Conservation (phyloP, 202 grass and related monocot species). For the Carex arenaria region DNA sequence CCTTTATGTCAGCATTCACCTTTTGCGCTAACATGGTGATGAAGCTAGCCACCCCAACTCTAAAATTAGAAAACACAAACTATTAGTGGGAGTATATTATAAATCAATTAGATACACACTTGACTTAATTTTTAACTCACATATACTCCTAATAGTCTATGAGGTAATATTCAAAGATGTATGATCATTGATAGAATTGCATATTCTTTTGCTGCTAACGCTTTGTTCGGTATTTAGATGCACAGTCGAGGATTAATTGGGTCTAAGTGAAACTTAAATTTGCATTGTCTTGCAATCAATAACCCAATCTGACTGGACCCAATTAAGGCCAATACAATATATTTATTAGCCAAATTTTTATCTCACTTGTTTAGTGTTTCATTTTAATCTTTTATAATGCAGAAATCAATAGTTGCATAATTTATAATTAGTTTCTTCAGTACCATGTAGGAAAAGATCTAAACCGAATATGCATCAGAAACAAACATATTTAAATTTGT, state of each 20-base stretch:
- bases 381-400: background rate
- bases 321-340: background rate
- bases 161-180: background rate
- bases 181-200: background rate
- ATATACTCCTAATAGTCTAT: background rate
- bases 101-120: background rate
- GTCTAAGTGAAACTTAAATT: background rate
- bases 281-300: background rate
- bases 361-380: background rate
- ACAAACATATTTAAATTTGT: background rate
- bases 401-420: background rate
- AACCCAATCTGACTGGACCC: background rate
- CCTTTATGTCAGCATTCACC: conserved; percentile 65
- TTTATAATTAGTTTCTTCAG: background rate
- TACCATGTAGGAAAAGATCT: background rate
- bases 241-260: background rate
- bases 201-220: background rate
- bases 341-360: background rate
- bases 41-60: conserved; percentile 91
- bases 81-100: background rate
- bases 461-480: conserved; percentile 13
- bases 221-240: background rate
- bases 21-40: conserved; percentile 88
- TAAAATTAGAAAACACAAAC: conserved; percentile 31
- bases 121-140: background rate